Percentiles rank a stretch among this genome's conserved stretches.
Evolutionary conservation across 192 early-diverging fungal species (phyloP).

Genomic region (Podochytrium sp.): DNA sequence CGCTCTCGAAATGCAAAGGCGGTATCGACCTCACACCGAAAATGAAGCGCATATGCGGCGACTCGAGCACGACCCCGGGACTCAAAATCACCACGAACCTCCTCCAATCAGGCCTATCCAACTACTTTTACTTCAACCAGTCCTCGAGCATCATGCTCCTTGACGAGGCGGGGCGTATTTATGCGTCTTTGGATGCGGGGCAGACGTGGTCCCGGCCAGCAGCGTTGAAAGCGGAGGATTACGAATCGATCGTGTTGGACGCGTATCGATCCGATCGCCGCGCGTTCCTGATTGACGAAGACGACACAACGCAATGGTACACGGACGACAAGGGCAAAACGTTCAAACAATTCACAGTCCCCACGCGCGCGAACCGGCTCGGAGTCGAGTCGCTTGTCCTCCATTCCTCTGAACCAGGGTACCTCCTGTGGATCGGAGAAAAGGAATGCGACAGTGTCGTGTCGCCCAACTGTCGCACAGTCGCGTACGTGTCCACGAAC

Average conservation of each 20-base stretch:
- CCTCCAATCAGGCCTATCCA: slow-evolving; percentile 24
- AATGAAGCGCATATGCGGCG: slow-evolving; percentile 73
- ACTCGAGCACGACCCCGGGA: slow-evolving; percentile 18
- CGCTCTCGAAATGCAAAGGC: slow-evolving; percentile 74
- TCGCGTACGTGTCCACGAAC: slow-evolving; percentile 68
- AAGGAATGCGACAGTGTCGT: slow-evolving; percentile 38
- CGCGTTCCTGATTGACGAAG: slow-evolving; percentile 38
- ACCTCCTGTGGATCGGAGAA: slow-evolving; percentile 70
- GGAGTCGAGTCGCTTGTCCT: slow-evolving; percentile 10
- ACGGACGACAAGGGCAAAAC: slow-evolving; percentile 36
- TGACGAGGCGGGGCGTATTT: slow-evolving; percentile 20
- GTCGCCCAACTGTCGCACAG: slow-evolving; percentile 60
- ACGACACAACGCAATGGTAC: neutral
- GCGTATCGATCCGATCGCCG: slow-evolving; percentile 28
- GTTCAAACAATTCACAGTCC: slow-evolving; percentile 25
- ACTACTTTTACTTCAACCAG: slow-evolving; percentile 55
- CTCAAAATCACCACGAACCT: slow-evolving; percentile 16
- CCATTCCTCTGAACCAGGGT: slow-evolving; percentile 77
- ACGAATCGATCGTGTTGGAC: slow-evolving; percentile 36
- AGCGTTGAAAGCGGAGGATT: slow-evolving; percentile 22
- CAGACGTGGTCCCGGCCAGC: slow-evolving; percentile 32
- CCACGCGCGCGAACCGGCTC: slow-evolving; percentile 16
- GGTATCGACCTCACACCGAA: slow-evolving; percentile 68
- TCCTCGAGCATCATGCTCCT: slow-evolving; percentile 35
- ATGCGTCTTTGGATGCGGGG: slow-evolving; percentile 40